A percentile compares a stretch with the other conserved stretches of the same genome.
phyloP scores from a whole-genome alignment of 2,329 filamentous ascomycete species.

The Claviceps pazoutovae region DNA sequence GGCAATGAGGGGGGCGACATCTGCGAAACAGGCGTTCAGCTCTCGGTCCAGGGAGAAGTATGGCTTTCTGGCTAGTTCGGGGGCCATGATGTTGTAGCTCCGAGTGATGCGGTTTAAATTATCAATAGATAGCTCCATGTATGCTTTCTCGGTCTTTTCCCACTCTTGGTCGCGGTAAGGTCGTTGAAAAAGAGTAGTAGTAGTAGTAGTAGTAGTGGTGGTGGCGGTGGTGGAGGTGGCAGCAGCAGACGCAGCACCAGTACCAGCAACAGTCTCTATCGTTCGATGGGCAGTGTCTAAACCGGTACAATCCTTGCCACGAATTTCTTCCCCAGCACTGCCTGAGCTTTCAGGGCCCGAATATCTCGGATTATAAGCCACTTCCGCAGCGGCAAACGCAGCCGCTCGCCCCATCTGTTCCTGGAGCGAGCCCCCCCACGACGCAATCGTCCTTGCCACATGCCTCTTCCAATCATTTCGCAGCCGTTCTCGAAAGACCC shows the following conservation, averaged over 20 bases:
- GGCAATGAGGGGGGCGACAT: slow-evolving; percentile 66
- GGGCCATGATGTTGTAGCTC: slow-evolving; percentile 91
- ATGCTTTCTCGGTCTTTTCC: slow-evolving; percentile 58
- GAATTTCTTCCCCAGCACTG: no score
- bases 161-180: slow-evolving; percentile 72
- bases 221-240: no score
- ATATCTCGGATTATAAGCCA: no score
- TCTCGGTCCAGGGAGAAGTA: slow-evolving; percentile 80
- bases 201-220: background rate
- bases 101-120: slow-evolving; percentile 69
- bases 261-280: background rate
- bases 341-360: no score
- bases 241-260: no score
- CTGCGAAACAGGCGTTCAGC: slow-evolving; percentile 66
- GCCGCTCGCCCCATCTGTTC: slow-evolving; percentile 59
- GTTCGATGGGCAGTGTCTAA: background rate
- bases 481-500: slow-evolving; percentile 58
- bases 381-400: slow-evolving; percentile 62
- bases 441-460: slow-evolving; percentile 64
- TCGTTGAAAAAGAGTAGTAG: slow-evolving; percentile 18
- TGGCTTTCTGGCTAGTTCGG: slow-evolving; percentile 80
- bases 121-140: slow-evolving; percentile 61
- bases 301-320: background rate
- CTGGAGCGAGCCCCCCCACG: slow-evolving; percentile 59
- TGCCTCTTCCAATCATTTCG: slow-evolving; percentile 75